phyloP scores from a whole-genome alignment of 345 rosid species.

The Sisymbrium irio region DNA sequence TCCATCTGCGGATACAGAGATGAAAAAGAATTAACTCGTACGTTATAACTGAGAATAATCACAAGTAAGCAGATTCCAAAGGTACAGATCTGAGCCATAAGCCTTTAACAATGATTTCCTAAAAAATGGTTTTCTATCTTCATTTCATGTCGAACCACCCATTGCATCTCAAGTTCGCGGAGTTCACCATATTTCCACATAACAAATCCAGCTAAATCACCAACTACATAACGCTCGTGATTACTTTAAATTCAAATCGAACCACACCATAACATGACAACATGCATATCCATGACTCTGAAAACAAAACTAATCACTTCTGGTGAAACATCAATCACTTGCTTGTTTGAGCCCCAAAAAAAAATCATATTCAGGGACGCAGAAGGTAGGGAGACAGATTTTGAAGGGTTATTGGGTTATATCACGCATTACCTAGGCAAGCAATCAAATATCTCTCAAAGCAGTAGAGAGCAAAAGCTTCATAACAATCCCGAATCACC shows the following conservation, averaged over 20 bases:
- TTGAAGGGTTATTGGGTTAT: neutral
- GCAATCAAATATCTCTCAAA: constrained; percentile 98
- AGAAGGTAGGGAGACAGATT: neutral
- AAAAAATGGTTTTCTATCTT: neutral
- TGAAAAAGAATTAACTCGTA: neutral
- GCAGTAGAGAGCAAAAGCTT: constrained; percentile 98
- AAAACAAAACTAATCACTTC: neutral
- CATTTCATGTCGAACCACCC: neutral
- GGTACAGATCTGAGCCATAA: neutral
- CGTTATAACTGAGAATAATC: neutral
- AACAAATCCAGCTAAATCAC: neutral
- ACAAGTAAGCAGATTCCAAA: neutral
- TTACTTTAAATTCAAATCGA: neutral
- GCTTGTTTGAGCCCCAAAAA: neutral
- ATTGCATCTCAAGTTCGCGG: neutral
- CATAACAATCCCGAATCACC: constrained; percentile 95
- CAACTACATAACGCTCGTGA: neutral
- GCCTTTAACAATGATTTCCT: neutral
- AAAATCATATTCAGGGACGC: neutral
- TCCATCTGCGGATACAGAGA: constrained; percentile 59
- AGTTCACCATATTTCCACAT: neutral
- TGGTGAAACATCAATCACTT: neutral
- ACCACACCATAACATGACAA: neutral
- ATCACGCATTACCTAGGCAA: constrained; percentile 69
- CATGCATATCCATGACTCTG: neutral